Base-by-base conservation (phyloP, 164 flowering plant species). In the Macadamia tetraphylla region DNA sequence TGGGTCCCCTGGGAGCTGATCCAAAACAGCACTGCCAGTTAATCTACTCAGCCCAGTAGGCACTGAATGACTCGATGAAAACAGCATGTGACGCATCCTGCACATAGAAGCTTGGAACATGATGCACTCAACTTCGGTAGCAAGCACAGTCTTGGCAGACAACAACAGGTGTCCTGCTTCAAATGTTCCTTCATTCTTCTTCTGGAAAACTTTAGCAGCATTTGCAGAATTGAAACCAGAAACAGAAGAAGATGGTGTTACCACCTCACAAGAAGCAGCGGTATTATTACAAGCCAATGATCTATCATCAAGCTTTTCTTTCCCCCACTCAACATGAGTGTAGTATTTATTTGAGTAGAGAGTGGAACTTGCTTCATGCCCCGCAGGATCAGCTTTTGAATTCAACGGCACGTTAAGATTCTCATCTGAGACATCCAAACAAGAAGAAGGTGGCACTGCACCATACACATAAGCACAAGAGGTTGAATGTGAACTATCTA, bases 31-130 rank as follows among this genome's bases (percentile, higher is more conserved):
- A 69, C 71, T 67, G 62, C 84, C 83, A 65, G 76, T 69, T 40
- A 70, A 74, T 70, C 80, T 79, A 68, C 65, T 78, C 64, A 77
- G 66, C 31, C 79, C 81, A 51, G 43, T 46, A 64, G 88, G 62
- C 13, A 68, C 57, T 3, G 69, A 40, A 71, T 77, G 79, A 75
- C 74, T 75, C 29, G 83, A 71, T 67, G 91, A 83, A 58, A 84
- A 63, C n/a, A 85, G 69, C 46, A 79, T 75, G 74, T 95, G 98
- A 1, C 99, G 82, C 60, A 84, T 76, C 81, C 85, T 82, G 78
- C 98, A 90, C 99, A 95, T 90, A 55, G 85, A 79, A 70, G 93
- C 92, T 78, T 95, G 99, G 78, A 90, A 88, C 83, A 81, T 71
- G 30, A 86, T 62, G 84, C 96, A 89, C 69, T 88, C 96, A 55